Evolutionary conservation across 768 basidiomycete species (phyloP).

Genomic region (Trametes cingulata): DNA sequence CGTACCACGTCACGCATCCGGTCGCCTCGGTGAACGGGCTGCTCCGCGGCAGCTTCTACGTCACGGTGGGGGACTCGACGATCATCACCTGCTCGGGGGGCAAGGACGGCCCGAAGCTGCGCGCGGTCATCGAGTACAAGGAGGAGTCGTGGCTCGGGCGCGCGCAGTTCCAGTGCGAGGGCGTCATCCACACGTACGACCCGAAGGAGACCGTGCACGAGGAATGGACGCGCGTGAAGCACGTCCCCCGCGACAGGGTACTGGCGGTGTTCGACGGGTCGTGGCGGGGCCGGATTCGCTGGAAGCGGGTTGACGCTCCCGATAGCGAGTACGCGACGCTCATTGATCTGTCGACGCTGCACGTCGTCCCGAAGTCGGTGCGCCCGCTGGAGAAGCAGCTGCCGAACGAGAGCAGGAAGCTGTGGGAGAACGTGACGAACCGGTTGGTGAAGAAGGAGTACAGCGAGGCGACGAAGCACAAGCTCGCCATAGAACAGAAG

Average conservation of each 20-base stretch:
- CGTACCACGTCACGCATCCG: conserved; percentile 89
- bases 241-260: conserved; percentile 77
- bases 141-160: conserved; percentile 97
- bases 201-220: conserved; percentile 61
- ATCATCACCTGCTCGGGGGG: conserved; percentile 81
- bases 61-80: conserved; percentile 79
- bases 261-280: conserved; percentile 86
- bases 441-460: conserved; percentile 81
- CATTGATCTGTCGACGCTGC: conserved; percentile 73
- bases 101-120: conserved; percentile 54
- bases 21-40: conserved; percentile 90
- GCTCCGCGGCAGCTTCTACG: conserved; percentile 87
- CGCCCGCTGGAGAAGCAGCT: conserved; percentile 80
- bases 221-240: conserved; percentile 85
- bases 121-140: conserved; percentile 91
- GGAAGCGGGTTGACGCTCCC: conserved; percentile 47
- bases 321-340: conserved; percentile 64
- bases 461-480: conserved; percentile 87
- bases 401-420: conserved; percentile 75
- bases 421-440: conserved; percentile 86
- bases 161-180: conserved; percentile 83
- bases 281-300: conserved; percentile 84
- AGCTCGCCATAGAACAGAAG: conserved; percentile 88
- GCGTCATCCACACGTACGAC: conserved; percentile 83
- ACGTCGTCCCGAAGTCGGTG: conserved; percentile 79